Conservation (phyloP, 352 stramenopile species). For the Phytophthora idaei region DNA sequence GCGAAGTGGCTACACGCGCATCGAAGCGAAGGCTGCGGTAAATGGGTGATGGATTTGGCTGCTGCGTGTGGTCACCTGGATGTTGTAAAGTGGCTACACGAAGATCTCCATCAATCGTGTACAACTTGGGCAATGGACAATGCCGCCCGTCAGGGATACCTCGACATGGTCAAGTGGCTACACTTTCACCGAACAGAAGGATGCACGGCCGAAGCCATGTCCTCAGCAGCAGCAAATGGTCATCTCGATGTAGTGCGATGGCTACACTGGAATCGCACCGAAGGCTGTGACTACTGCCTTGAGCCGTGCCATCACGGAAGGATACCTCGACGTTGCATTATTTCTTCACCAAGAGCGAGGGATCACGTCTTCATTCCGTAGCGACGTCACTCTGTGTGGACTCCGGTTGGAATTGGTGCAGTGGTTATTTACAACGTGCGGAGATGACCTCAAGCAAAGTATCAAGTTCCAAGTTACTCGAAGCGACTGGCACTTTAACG, state of each 20-base stretch:
- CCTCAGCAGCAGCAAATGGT: slow-evolving; percentile 17
- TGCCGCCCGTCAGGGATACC: slow-evolving; percentile 18
- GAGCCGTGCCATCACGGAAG: slow-evolving; percentile 14
- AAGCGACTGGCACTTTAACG: slow-evolving; percentile 27
- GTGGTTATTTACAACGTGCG: slow-evolving; percentile 21
- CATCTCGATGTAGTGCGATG: slow-evolving; percentile 24
- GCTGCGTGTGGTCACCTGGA: slow-evolving; percentile 16
- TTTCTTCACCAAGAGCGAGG: slow-evolving; percentile 20
- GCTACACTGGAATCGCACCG: slow-evolving; percentile 18
- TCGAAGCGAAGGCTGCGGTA: slow-evolving; percentile 10
- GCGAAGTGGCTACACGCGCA: slow-evolving; percentile 4
- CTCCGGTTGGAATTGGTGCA: slow-evolving; percentile 21
- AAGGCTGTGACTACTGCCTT: slow-evolving; percentile 14
- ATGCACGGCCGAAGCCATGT: slow-evolving; percentile 26
- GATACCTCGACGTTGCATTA: slow-evolving; percentile 15
- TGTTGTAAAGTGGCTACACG: slow-evolving; percentile 28
- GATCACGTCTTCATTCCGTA: slow-evolving; percentile 11
- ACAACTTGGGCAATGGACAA: slow-evolving; percentile 28
- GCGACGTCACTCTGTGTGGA: slow-evolving; percentile 7
- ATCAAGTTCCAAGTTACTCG: slow-evolving; percentile 20
- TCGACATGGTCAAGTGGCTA: slow-evolving; percentile 28
- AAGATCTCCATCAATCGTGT: slow-evolving; percentile 17
- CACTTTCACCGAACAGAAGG: slow-evolving; percentile 19
- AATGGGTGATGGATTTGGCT: slow-evolving; percentile 8
- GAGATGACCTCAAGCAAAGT: slow-evolving; percentile 8